Base-by-base conservation (phyloP, 116 monocot genomes). In the Trichopus zeylanicus region DNA sequence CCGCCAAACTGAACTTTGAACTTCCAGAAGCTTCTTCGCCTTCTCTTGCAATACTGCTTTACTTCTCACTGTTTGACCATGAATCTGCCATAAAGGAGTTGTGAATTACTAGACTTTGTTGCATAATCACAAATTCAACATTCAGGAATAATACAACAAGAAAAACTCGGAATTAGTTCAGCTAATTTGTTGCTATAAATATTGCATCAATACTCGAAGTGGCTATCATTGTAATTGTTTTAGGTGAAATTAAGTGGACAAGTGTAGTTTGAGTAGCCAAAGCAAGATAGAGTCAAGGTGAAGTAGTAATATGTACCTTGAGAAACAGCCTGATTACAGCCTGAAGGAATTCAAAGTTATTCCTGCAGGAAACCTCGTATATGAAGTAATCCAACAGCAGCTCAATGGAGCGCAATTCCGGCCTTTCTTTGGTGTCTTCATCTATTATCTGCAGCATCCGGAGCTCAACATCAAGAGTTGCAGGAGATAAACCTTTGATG, bases 321-420 rank as follows among this genome's bases (percentile, higher is more conserved):
- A 97, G 80, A 79, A 97, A 97, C 56, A 97, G 64, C 63, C 71
- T 87, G 6, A 91, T 70, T 69, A 82, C 73, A 19, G 97, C 91
- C 70, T 97, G 97, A 52, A 97, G 74, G 48, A 97, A 97, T 48
- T 97, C 97, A 49, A 91, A 97, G 75, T 91, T 97, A 59, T 82
- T 91, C 70, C 72, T 77, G 77, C 29, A 38, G 18, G 91, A 87
- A 73, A 97, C 67, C 69, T 97, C 87, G 48, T 81, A 53, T 56
- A 80, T 75, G 46, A 97, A 87, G 65, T 97, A 97, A 78, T 97
- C 91, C 60, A 97, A 62, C 31, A 97, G 47, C 30, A 82, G 68
- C 46, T 47, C 78, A 65, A 97, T 79, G 32, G 72, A 74, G 33
- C 67, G 69, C 46, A 87, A 27, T 63, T 97, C 91, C 37, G 71